Evolutionary conservation across 768 basidiomycete species (phyloP).

Genomic region (Tricholoma furcatifolium): DNA sequence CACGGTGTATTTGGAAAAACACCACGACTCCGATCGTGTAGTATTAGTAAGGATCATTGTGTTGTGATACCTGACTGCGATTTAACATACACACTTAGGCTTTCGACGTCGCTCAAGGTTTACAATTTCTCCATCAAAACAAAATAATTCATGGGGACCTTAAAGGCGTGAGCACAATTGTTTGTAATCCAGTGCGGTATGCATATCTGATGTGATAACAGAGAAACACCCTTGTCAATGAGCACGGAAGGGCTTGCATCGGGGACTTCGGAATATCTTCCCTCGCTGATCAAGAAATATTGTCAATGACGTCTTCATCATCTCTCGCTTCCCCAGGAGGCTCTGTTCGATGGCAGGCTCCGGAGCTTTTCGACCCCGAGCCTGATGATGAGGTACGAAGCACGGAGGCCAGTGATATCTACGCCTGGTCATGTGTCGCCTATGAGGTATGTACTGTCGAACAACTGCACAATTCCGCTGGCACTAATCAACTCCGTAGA

Average conservation of each 20-base stretch:
- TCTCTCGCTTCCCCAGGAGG: not conserved
- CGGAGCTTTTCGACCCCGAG: not conserved
- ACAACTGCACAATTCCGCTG: too few relatives aligned
- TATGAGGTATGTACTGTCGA: not conserved
- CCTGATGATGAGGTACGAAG: not conserved
- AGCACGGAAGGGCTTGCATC: not conserved
- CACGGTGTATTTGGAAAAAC: not conserved
- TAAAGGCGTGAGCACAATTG: not conserved
- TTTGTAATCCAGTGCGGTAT: not conserved
- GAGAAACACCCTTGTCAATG: constrained; percentile 4
- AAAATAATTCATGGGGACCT: not conserved
- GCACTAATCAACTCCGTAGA: not conserved
- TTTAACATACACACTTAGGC: not conserved
- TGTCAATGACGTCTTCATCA: not conserved
- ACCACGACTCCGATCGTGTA: not conserved
- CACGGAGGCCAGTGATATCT: not conserved
- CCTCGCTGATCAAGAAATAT: not conserved
- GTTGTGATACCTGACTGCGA: not conserved
- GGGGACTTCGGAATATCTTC: constrained; percentile 3
- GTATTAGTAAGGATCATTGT: not conserved
- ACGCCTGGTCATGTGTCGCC: not conserved
- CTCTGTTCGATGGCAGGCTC: not conserved
- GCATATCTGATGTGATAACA: not conserved
- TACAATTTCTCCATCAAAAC: not conserved
- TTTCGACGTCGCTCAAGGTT: constrained; percentile 1